These are phyloP conservation scores for Creolimax fragrantissima DNA, from an alignment of 78 protist species.

Conservation along the genomic window DNA sequence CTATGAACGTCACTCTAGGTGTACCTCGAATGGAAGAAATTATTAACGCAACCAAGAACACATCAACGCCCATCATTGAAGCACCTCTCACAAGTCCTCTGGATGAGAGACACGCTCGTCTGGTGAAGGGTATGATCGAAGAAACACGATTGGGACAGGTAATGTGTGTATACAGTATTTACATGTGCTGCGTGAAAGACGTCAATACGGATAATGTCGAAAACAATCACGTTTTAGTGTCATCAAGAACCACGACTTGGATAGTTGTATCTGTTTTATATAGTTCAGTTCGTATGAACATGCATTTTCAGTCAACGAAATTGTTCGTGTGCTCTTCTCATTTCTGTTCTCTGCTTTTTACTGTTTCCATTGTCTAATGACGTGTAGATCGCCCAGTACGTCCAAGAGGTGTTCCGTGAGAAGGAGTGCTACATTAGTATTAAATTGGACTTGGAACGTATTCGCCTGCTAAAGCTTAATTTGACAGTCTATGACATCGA, in stretches of 20 bases:
- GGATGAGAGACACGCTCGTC: constrained; percentile 54
- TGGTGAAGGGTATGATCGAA: constrained; percentile 86
- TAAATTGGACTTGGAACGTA: constrained; percentile 59
- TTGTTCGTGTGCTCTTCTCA: too few relatives aligned
- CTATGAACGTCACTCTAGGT: constrained; percentile 80
- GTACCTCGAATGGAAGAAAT: constrained; percentile 94
- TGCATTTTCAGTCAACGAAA: too few relatives aligned
- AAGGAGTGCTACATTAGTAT: constrained; percentile 47
- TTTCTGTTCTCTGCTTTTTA: too few relatives aligned
- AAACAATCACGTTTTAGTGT: too few relatives aligned
- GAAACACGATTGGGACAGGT: constrained; percentile 78
- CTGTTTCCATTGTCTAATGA: too few relatives aligned
- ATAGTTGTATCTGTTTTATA: too few relatives aligned
- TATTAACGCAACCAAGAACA: constrained; percentile 90
- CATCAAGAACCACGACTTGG: too few relatives aligned
- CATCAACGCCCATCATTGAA: constrained; percentile 89
- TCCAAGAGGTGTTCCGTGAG: constrained; percentile 59
- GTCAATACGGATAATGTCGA: too few relatives aligned
- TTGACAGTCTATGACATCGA: constrained; percentile 37
- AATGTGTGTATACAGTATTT: too few relatives aligned
- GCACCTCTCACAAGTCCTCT: constrained; percentile 50
- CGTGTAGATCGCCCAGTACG: constrained; percentile 24
- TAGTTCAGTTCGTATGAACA: too few relatives aligned
- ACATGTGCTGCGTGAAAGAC: too few relatives aligned
- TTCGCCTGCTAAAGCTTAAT: constrained; percentile 56